Base-by-base conservation (phyloP, 129 eudicot genomes). In the Flaveria trinervia region DNA sequence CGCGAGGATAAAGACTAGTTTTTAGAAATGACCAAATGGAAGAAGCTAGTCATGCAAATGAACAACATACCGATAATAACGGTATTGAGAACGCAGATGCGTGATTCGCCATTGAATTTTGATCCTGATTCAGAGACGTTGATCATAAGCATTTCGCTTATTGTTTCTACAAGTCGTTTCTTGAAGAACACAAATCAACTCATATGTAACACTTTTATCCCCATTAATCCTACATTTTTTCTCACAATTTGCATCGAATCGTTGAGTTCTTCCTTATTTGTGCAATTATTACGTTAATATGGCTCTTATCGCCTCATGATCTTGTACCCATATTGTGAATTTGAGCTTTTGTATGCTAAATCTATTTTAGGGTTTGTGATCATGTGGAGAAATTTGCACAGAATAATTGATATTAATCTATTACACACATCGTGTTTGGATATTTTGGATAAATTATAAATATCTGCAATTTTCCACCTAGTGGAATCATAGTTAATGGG, bases 61-160 rank as follows among this genome's bases (percentile, higher is more conserved):
- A 41, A 77, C 75, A 77, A 28, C 46, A 64, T 4, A 16, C 44
- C 81, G 74, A 77, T 1, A 68, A 54, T 54, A 22, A 54, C 75
- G 81, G 68, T 77, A 39, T 54, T n/a, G 62, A 68, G 14, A 70
- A 23, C 55, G 81, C 56, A 23, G 60, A 77, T 41, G 46, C 68
- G 44, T 67, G 57, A 43, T 44, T 18, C 74, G 57, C 75, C 75
- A 77, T 77, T 68, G 74, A 68, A 50, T 77, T 68, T 52, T 23
- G 54, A 54, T 10, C 68, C 54, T 54, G 48, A 68, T 67, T 41
- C 22, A 18, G 62, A 65, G 51, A 33, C 15, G 49, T 11, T 0
- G 49, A 48, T 18, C 48, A 17, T 43, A 39, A 77, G 9, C 9
- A 39, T 22, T 77, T 68, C 59, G 23, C 18, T 77, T 77, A 22